Evolutionary conservation across 2,329 filamentous ascomycete genomes (phyloP).

Genomic region (Akanthomyces muscarius): DNA sequence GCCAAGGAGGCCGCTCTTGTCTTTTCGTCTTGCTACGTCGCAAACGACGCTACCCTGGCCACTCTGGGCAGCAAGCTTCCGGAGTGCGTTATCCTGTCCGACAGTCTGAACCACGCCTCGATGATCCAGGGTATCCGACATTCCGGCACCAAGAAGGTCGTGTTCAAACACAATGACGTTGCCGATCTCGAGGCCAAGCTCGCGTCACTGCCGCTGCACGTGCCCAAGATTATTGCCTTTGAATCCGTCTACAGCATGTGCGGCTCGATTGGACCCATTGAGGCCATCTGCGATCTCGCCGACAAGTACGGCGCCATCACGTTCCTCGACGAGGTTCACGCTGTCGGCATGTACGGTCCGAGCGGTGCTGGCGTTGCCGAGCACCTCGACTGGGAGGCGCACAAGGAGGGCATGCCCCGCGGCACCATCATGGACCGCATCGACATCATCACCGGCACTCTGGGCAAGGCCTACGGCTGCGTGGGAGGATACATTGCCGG

Average conservation of each 20-base stretch:
- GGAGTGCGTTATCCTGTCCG: conserved; percentile 94
- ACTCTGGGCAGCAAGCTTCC: conserved; percentile 96
- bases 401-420: conserved; percentile 66
- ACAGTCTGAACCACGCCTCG: conserved; percentile 94
- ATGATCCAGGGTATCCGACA: conserved; percentile 99
- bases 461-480: conserved; percentile 96
- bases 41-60: conserved; percentile 93
- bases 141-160: conserved; percentile 93
- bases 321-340: conserved; percentile 97
- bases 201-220: conserved; percentile 75
- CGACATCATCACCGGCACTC: conserved; percentile 95
- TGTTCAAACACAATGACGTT: conserved; percentile 99
- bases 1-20: conserved; percentile 89
- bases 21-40: conserved; percentile 97
- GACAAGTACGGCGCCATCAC: conserved; percentile 98
- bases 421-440: conserved; percentile 93
- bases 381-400: conserved; percentile 90
- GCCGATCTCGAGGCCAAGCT: conserved; percentile 88
- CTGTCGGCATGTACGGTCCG: conserved; percentile 98
- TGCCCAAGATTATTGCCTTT: conserved; percentile 97
- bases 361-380: conserved; percentile 94
- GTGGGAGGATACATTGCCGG: conserved; percentile 98
- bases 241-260: conserved; percentile 99
- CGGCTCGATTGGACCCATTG: conserved; percentile 92
- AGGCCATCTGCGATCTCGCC: conserved; percentile 90